These are phyloP conservation scores for Anisodus tanguticus DNA, from an alignment of 257 asterid species.

Conservation along the genomic window DNA sequence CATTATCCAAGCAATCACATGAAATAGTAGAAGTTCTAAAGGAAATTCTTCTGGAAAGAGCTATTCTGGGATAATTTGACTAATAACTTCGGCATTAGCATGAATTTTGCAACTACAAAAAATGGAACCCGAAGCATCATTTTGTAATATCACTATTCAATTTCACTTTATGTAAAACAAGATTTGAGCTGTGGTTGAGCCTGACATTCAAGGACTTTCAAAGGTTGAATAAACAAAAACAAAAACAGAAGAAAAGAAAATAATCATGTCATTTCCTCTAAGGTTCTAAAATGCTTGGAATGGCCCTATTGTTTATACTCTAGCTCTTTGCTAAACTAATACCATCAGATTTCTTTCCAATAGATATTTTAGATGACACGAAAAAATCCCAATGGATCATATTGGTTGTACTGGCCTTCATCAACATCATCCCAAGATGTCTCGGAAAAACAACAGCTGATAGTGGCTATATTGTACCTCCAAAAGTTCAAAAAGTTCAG, in stretches of 20 bases:
- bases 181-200: neutral
- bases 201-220: neutral
- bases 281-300: neutral
- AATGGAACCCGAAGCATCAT: neutral
- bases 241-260: neutral
- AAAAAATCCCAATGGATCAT: neutral
- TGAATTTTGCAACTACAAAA: neutral
- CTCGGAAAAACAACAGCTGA: conserved; percentile 11
- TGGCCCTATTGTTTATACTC: neutral
- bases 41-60: neutral
- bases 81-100: neutral
- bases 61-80: neutral
- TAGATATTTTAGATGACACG: neutral
- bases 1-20: conserved; percentile 18
- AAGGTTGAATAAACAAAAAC: neutral
- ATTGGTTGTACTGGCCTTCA: conserved; percentile 12
- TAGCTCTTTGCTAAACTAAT: neutral
- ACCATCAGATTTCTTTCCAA: neutral
- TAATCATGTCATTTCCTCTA: neutral
- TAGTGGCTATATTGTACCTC: conserved; percentile 57
- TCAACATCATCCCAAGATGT: conserved; percentile 36
- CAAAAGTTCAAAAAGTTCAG: conserved; percentile 81
- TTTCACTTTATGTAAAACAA: conserved; percentile 10
- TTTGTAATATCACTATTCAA: neutral
- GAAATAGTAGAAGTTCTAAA: neutral